These are phyloP conservation scores for Aspergillus cejpii DNA, from an alignment of 2,329 filamentous ascomycete genomes.

Conservation along the genomic window DNA sequence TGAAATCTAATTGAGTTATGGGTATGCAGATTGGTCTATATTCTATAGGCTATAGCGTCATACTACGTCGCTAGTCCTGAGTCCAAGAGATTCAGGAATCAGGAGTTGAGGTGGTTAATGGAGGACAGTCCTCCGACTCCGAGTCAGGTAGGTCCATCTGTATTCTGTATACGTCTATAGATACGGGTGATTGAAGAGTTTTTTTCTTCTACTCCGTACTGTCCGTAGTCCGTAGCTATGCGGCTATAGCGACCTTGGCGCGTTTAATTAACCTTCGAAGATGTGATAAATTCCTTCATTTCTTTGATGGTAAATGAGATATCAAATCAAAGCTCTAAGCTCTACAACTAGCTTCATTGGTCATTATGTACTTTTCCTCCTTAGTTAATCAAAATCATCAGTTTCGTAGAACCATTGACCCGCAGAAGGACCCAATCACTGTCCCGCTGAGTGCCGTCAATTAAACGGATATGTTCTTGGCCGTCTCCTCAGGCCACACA, in stretches of 20 bases:
- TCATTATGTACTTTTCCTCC: no score
- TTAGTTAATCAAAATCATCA: slow-evolving; percentile 7
- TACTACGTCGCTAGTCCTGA: slow-evolving; percentile 4
- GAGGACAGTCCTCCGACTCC: slow-evolving; percentile 22
- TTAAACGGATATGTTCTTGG: slow-evolving; percentile 29
- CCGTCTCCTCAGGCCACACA: slow-evolving; percentile 57
- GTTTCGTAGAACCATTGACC: slow-evolving; percentile 10
- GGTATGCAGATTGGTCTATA: no score
- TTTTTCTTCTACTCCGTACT: no score
- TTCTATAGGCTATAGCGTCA: slow-evolving; percentile 8
- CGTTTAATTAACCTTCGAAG: background rate
- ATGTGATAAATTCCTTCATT: no score
- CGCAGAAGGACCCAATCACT: slow-evolving; percentile 13
- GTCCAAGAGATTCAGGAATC: no score
- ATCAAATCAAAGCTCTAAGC: no score
- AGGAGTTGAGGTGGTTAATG: slow-evolving; percentile 5
- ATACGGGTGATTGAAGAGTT: no score
- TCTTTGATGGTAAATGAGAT: no score
- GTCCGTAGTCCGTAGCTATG: background rate
- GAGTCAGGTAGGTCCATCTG: background rate
- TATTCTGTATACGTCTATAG: no score
- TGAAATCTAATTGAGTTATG: no score
- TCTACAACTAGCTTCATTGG: background rate
- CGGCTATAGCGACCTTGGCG: no score
- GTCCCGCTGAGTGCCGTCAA: slow-evolving; percentile 4